phyloP scores from a whole-genome alignment of 176 grass and related monocot genomes.

The Oryza meridionalis region DNA sequence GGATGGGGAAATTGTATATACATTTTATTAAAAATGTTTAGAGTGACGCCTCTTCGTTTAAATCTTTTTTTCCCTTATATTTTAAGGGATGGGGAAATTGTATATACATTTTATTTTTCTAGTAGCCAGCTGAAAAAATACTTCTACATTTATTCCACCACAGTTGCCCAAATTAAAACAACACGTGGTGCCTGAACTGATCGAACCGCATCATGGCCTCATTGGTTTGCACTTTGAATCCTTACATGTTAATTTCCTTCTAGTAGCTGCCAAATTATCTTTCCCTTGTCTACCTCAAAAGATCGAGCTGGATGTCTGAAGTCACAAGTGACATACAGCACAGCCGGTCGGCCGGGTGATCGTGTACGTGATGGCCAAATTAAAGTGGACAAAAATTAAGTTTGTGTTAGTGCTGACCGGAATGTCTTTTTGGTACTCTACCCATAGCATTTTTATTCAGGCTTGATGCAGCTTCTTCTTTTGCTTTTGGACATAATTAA shows the following conservation, averaged over 20 bases:
- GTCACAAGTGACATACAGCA: conserved; percentile 39
- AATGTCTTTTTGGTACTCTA: not conserved
- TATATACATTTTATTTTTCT: too few species aligned
- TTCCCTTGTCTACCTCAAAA: not conserved
- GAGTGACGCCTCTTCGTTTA: too few species aligned
- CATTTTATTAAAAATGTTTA: too few species aligned
- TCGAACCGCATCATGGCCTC: not conserved
- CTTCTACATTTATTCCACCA: not conserved
- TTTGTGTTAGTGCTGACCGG: conserved; percentile 29
- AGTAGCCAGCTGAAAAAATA: too few species aligned
- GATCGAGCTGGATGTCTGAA: not conserved
- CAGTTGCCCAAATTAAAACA: not conserved
- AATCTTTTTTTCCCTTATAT: too few species aligned
- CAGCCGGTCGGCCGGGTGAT: not conserved
- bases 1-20: too few species aligned
- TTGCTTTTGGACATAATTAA: conserved; percentile 18
- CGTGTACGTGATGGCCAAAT: not conserved
- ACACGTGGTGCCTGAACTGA: not conserved
- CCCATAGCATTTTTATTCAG: not conserved
- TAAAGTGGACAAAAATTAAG: conserved; percentile 16
- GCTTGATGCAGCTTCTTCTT: not conserved
- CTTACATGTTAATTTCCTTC: not conserved
- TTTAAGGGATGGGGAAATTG: too few species aligned
- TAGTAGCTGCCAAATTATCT: not conserved
- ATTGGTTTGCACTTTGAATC: not conserved